phyloP scores from a whole-genome alignment of 2,329 filamentous ascomycete species.

The Chaetomium strumarium region DNA sequence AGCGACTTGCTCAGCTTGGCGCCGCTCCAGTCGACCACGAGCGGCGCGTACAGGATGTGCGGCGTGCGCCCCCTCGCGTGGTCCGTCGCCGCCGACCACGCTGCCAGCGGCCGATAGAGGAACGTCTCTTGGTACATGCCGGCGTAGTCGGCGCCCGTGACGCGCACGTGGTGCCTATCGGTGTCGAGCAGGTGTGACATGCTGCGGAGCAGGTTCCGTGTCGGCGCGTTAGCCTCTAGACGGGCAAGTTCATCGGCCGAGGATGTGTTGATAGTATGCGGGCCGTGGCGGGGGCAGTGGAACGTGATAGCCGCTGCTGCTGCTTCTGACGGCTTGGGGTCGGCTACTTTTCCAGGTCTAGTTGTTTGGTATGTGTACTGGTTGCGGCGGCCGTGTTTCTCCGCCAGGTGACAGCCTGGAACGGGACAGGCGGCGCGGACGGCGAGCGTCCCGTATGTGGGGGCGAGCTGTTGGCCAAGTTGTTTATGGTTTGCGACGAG shows the following conservation, averaged over 20 bases:
- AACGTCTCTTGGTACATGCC: constrained; percentile 10
- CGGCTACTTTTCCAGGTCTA: too few species aligned
- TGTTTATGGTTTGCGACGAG: background rate
- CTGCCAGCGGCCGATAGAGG: constrained; percentile 9
- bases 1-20: constrained; percentile 11
- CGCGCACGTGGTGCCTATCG: constrained; percentile 1
- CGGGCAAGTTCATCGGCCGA: background rate
- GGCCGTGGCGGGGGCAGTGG: constrained; percentile 7
- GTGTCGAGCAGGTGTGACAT: constrained; percentile 7
- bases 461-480: constrained; percentile 10
- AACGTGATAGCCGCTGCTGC: background rate
- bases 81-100: constrained; percentile 1
- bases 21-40: constrained; percentile 11
- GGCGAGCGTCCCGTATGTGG: constrained; percentile 1
- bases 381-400: constrained; percentile 8
- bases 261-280: background rate
- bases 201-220: constrained; percentile 10
- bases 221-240: constrained; percentile 8
- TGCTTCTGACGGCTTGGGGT: background rate
- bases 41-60: constrained; percentile 10
- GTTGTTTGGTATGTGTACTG: background rate
- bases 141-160: constrained; percentile 12
- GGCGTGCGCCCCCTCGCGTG: background rate
- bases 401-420: constrained; percentile 1
- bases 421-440: constrained; percentile 9